Evolutionary conservation across 2,329 filamentous ascomycete species (phyloP).

Genomic region (Spiromastix sp.): DNA sequence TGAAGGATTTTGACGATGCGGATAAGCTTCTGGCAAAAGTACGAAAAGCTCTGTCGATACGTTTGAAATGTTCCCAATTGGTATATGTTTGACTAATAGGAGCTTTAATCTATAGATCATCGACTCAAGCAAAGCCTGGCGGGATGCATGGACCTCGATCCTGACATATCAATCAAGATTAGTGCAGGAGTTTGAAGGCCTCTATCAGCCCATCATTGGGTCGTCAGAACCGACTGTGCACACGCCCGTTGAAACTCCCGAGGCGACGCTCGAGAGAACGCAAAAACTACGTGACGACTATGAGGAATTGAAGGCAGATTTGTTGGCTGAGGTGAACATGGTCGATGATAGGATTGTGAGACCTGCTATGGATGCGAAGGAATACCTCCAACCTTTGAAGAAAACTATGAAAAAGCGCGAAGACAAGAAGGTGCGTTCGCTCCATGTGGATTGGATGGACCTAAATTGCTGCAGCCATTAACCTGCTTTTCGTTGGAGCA

Average conservation of each 20-base stretch:
- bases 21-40: conserved; percentile 66
- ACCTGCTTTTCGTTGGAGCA: background rate
- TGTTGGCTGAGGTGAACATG: conserved; percentile 58
- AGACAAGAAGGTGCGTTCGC: conserved; percentile 52
- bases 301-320: conserved; percentile 58
- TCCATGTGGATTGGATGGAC: background rate
- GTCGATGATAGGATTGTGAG: conserved; percentile 62
- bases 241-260: conserved; percentile 50
- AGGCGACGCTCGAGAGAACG: conserved; percentile 53
- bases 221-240: conserved; percentile 49
- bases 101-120: conserved; percentile 48
- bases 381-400: conserved; percentile 59
- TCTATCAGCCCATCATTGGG: conserved; percentile 69
- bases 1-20: conserved; percentile 72
- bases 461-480: background rate
- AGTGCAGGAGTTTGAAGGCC: conserved; percentile 55
- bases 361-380: conserved; percentile 59
- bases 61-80: conserved; percentile 6
- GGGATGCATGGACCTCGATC: conserved; percentile 67
- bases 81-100: conserved; percentile 8
- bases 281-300: conserved; percentile 57
- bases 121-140: conserved; percentile 64
- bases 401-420: conserved; percentile 80
- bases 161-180: conserved; percentile 58
- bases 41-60: no score